Evolutionary conservation across 1,139 yeast species (phyloP).

Genomic region (Pichia inconspicua): DNA sequence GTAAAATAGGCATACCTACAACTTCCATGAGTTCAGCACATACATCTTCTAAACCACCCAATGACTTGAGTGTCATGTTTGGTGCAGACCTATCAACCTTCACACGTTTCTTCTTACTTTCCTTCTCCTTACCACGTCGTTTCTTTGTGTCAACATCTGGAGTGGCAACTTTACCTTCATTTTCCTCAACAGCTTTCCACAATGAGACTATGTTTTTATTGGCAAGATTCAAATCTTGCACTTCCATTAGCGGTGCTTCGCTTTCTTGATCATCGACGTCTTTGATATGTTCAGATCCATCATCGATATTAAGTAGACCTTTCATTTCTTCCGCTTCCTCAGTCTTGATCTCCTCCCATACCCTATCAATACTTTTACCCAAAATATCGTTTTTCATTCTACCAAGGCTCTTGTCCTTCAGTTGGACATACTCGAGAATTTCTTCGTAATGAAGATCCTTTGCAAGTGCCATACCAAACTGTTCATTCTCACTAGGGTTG

Average conservation of each 20-base stretch:
- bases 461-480: slow-evolving; percentile 42
- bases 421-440: slow-evolving; percentile 46
- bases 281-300: neutral
- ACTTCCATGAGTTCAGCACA: slow-evolving; percentile 81
- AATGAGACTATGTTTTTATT: slow-evolving; percentile 68
- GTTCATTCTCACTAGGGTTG: slow-evolving; percentile 14
- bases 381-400: slow-evolving; percentile 52
- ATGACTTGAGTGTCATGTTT: slow-evolving; percentile 51
- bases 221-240: slow-evolving; percentile 52
- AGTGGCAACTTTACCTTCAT: slow-evolving; percentile 11
- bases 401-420: slow-evolving; percentile 55
- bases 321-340: slow-evolving; percentile 28
- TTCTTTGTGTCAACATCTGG: slow-evolving; percentile 22
- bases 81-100: slow-evolving; percentile 64
- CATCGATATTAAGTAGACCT: slow-evolving; percentile 7
- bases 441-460: slow-evolving; percentile 46
- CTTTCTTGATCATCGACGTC: slow-evolving; percentile 32
- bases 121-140: slow-evolving; percentile 30
- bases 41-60: slow-evolving; percentile 86
- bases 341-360: slow-evolving; percentile 29
- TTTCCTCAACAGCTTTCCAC: slow-evolving; percentile 40
- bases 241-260: slow-evolving; percentile 44
- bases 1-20: slow-evolving; percentile 84
- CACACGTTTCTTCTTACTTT: slow-evolving; percentile 31
- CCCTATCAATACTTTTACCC: slow-evolving; percentile 36